Conservation (phyloP, 2,329 filamentous ascomycete species). For the Colletotrichum sp. region DNA sequence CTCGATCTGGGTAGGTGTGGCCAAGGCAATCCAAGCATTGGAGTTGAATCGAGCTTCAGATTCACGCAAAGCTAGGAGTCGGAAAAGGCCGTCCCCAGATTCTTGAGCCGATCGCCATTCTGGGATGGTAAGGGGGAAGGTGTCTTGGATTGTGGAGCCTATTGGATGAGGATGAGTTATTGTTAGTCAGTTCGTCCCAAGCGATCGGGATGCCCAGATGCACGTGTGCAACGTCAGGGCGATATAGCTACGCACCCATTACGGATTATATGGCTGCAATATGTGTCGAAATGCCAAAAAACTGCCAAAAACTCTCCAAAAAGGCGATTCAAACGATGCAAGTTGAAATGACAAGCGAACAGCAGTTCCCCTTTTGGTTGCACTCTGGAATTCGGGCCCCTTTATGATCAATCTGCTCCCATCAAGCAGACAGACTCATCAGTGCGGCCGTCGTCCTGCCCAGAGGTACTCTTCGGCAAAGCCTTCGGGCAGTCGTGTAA, state of each 20-base stretch:
- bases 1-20: constrained; percentile 29
- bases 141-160: constrained; percentile 13
- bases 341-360: not conserved
- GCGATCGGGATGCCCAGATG: not conserved
- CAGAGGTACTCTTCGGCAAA: not conserved
- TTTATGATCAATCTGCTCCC: not conserved
- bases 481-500: constrained; percentile 17
- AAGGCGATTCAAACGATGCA: not conserved
- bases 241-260: constrained; percentile 12
- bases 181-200: not conserved
- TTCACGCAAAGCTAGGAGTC: constrained; percentile 29
- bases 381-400: not conserved
- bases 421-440: not conserved
- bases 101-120: constrained; percentile 30
- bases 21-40: constrained; percentile 36
- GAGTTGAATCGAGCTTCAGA: constrained; percentile 27
- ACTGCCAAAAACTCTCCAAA: not conserved
- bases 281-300: not conserved
- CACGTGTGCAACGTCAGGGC: not conserved
- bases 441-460: not conserved
- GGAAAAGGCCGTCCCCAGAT: constrained; percentile 27
- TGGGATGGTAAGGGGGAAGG: constrained; percentile 21
- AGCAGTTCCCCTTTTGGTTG: no score
- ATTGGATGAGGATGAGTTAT: not conserved
- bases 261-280: not conserved